These are phyloP conservation scores for Colletotrichum sp. DNA, from an alignment of 2,329 filamentous ascomycete species.

Conservation along the genomic window DNA sequence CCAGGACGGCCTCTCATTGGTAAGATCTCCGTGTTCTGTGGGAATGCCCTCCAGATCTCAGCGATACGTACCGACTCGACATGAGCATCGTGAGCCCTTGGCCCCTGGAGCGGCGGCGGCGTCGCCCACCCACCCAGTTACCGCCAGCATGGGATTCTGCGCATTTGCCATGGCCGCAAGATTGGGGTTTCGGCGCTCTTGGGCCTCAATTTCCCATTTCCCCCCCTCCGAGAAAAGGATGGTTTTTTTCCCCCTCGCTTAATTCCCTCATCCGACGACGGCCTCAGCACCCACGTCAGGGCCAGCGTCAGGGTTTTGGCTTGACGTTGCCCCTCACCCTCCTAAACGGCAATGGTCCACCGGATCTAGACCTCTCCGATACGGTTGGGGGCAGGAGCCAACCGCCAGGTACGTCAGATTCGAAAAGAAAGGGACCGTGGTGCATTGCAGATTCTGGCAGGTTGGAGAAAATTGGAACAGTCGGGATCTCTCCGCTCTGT, in stretches of 20 bases:
- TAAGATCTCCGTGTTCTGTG: neutral
- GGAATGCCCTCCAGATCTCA: neutral
- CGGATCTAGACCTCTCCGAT: slow-evolving; percentile 1
- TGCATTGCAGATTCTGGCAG: neutral
- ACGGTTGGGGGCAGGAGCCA: neutral
- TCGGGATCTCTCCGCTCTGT: neutral
- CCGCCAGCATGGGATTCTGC: slow-evolving; percentile 15
- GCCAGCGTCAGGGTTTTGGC: neutral
- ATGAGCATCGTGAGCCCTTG: neutral
- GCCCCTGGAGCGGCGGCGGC: neutral
- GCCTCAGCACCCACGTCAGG: neutral
- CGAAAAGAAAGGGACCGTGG: neutral
- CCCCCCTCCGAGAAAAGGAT: neutral
- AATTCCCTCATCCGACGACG: neutral
- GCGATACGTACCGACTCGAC: neutral
- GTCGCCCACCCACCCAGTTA: neutral
- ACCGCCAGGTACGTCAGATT: neutral
- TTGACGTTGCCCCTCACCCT: neutral
- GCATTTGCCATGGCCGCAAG: slow-evolving; percentile 10
- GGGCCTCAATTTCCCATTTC: slow-evolving; percentile 18
- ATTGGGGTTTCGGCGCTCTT: slow-evolving; percentile 3
- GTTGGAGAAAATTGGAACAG: neutral
- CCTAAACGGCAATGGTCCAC: neutral
- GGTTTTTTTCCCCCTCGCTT: neutral
- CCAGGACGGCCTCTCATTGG: neutral